A percentile compares a stretch with the other conserved stretches of the same genome.
Conservation (phyloP, 257 asterid genomes). For the Nicotiana obtusifolia region DNA sequence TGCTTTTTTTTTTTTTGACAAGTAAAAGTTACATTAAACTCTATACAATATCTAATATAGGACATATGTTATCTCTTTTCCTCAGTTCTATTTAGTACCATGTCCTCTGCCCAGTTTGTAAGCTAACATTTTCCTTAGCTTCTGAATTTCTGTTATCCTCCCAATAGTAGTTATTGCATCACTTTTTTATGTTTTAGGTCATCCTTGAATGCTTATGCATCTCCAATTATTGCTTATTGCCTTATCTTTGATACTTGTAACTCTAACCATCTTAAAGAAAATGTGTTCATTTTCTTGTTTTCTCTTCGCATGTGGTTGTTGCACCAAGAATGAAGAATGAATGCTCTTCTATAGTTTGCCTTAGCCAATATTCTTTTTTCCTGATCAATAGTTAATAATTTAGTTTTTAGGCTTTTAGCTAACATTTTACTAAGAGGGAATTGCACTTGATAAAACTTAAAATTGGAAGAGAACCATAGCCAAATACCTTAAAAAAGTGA, state of each 20-base stretch:
- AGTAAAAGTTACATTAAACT: neutral
- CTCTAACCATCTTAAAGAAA: neutral
- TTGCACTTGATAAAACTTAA: neutral
- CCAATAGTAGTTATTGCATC: neutral
- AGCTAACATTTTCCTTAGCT: neutral
- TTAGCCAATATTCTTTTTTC: neutral
- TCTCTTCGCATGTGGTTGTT: neutral
- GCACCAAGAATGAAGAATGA: neutral
- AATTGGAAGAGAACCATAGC: neutral
- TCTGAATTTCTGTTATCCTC: neutral
- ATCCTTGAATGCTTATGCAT: neutral
- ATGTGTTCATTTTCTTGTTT: neutral
- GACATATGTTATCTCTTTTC: neutral
- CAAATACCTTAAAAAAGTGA: neutral
- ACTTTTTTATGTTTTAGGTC: neutral
- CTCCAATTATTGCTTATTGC: neutral
- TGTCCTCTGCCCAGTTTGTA: neutral
- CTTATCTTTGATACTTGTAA: neutral
- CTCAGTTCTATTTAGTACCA: neutral
- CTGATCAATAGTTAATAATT: neutral
- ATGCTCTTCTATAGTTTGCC: neutral
- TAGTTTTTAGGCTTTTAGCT: neutral
- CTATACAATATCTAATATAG: neutral
- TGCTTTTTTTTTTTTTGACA: neutral
- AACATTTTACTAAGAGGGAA: neutral